Evolutionary conservation across 352 stramenopile genomes (phyloP).

Genomic region (Aphanomyces euteiches): DNA sequence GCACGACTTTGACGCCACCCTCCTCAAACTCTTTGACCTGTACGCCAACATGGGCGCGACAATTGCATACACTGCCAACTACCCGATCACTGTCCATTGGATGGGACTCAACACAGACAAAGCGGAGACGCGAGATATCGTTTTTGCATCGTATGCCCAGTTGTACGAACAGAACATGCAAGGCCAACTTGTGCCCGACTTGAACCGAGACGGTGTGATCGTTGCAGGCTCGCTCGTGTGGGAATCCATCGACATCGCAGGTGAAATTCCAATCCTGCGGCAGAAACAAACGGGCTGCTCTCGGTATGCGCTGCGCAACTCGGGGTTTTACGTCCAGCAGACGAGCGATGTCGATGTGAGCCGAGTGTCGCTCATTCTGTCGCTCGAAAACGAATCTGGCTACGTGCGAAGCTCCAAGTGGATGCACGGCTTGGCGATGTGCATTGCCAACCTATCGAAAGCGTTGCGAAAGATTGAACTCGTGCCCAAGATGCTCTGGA

Average conservation of each 20-base stretch:
- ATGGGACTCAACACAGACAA: constrained; percentile 30
- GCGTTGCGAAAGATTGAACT: constrained; percentile 19
- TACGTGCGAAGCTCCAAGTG: constrained; percentile 20
- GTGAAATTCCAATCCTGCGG: constrained; percentile 18
- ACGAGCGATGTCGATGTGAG: constrained; percentile 21
- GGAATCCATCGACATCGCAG: constrained; percentile 22
- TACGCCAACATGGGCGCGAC: constrained; percentile 26
- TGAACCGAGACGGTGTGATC: not conserved
- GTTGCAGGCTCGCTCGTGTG: constrained; percentile 22
- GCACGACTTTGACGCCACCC: constrained; percentile 14
- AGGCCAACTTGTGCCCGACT: not conserved
- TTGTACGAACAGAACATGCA: constrained; percentile 16
- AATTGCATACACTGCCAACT: not conserved
- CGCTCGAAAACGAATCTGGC: constrained; percentile 16
- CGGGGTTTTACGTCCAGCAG: constrained; percentile 21
- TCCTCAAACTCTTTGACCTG: constrained; percentile 27
- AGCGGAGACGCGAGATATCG: constrained; percentile 18
- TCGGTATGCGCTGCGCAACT: constrained; percentile 18
- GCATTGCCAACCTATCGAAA: constrained; percentile 7
- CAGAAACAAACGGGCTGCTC: constrained; percentile 17
- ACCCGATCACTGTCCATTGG: constrained; percentile 25
- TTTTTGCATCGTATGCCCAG: constrained; percentile 20
- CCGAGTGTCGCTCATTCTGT: constrained; percentile 20
- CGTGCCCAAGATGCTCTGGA: constrained; percentile 15
- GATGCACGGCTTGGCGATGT: constrained; percentile 23